These are phyloP conservation scores for Picochlorum sp. DNA, from an alignment of 139 green algal genomes.

Conservation along the genomic window DNA sequence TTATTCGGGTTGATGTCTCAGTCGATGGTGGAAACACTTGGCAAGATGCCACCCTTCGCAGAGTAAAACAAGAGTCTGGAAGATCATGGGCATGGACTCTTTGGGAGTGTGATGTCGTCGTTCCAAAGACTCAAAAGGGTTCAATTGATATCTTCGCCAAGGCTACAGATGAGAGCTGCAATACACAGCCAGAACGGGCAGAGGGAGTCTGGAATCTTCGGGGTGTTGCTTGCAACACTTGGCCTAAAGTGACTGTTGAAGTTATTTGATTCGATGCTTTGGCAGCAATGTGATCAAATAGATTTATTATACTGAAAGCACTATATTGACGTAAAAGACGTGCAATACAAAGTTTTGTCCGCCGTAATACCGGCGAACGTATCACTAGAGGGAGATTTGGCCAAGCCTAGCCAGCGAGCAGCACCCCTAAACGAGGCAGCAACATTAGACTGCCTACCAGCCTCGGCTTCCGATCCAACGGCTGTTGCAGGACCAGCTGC, in stretches of 20 bases:
- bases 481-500: neutral
- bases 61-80: slow-evolving; percentile 7
- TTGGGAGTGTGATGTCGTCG: slow-evolving; percentile 42
- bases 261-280: neutral
- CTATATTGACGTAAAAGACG: neutral
- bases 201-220: slow-evolving; percentile 65
- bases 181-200: slow-evolving; percentile 62
- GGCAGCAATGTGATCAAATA: no score
- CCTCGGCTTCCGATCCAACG: neutral
- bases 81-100: slow-evolving; percentile 64
- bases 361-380: slow-evolving; percentile 13
- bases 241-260: slow-evolving; percentile 22
- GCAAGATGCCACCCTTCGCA: slow-evolving; percentile 27
- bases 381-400: slow-evolving; percentile 9
- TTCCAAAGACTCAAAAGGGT: slow-evolving; percentile 27
- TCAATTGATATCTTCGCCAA: slow-evolving; percentile 40
- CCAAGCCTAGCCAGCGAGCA: slow-evolving; percentile 21
- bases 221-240: slow-evolving; percentile 73
- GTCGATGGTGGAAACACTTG: slow-evolving; percentile 65
- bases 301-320: no score
- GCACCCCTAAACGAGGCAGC: slow-evolving; percentile 20
- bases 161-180: slow-evolving; percentile 64
- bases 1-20: slow-evolving; percentile 76
- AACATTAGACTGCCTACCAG: neutral
- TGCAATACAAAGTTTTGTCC: slow-evolving; percentile 14